phyloP scores from a whole-genome alignment of 257 asterid genomes.

The Fraxinus anomala region DNA sequence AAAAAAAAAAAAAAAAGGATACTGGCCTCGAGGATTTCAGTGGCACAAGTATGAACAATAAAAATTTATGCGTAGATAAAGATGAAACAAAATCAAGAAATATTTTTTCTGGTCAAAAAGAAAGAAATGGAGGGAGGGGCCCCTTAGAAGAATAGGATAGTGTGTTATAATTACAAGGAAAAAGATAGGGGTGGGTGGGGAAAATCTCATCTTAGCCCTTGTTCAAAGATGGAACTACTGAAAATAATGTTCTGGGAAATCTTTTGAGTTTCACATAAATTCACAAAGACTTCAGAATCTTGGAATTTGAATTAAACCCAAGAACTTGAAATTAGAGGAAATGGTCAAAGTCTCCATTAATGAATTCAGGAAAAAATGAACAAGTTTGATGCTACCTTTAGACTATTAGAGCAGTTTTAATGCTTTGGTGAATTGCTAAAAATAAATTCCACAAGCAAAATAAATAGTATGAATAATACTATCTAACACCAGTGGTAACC shows the following conservation, averaged over 20 bases:
- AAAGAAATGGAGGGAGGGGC: conserved; percentile 25
- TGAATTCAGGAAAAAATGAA: background rate
- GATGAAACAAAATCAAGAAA: background rate
- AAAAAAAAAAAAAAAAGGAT: too few relatives aligned
- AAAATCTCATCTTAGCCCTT: background rate
- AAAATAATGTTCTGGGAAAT: background rate
- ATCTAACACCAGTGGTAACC: too few relatives aligned
- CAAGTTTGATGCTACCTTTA: background rate
- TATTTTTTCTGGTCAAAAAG: conserved; percentile 33
- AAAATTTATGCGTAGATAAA: conserved; percentile 13
- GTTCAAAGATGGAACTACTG: background rate
- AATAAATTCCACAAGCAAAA: too few relatives aligned
- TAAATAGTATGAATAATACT: too few relatives aligned
- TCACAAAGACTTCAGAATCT: conserved; percentile 22
- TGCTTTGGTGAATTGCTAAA: too few relatives aligned
- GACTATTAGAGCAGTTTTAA: too few relatives aligned
- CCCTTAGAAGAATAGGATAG: conserved; percentile 28
- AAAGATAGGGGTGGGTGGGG: conserved; percentile 11
- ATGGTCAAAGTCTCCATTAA: background rate
- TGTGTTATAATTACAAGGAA: conserved; percentile 27
- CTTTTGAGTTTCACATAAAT: conserved; percentile 18
- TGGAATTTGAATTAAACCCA: background rate
- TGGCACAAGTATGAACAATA: conserved; percentile 19
- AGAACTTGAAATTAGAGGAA: background rate
- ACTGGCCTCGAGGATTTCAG: conserved; percentile 28